Evolutionary conservation across 2,329 filamentous ascomycete genomes (phyloP).

Genomic region (Apiospora aurea): DNA sequence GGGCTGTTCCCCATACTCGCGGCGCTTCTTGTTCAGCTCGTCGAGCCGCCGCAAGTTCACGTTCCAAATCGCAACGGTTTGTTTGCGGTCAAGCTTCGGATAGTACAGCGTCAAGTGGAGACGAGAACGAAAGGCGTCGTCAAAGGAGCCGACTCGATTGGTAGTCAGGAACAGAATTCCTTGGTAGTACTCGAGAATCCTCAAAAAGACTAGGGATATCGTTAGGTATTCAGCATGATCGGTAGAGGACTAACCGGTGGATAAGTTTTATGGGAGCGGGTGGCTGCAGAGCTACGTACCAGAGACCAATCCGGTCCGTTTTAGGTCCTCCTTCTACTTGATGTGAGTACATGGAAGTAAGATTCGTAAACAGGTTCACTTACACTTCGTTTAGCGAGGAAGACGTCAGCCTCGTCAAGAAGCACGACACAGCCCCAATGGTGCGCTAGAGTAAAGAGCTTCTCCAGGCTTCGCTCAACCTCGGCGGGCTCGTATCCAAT

Average conservation of each 20-base stretch:
- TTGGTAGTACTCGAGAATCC: slow-evolving; percentile 41
- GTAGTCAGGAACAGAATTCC: slow-evolving; percentile 49
- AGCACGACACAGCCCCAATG: slow-evolving; percentile 24
- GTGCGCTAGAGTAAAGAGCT: background rate
- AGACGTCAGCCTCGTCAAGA: slow-evolving; percentile 21
- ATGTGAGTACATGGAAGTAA: too few species aligned
- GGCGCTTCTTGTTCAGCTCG: slow-evolving; percentile 32
- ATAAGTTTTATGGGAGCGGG: background rate
- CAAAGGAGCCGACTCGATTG: slow-evolving; percentile 38
- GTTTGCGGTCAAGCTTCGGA: slow-evolving; percentile 27
- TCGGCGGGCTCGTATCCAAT: slow-evolving; percentile 23
- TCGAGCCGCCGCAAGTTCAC: slow-evolving; percentile 1
- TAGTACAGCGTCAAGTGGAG: slow-evolving; percentile 43
- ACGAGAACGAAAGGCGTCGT: slow-evolving; percentile 38
- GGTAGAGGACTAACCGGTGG: background rate
- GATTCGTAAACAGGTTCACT: background rate
- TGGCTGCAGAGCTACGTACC: background rate
- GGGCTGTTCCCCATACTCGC: background rate
- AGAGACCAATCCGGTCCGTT: slow-evolving; percentile 13
- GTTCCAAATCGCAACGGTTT: slow-evolving; percentile 3
- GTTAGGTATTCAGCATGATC: too few species aligned
- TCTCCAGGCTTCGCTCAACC: background rate
- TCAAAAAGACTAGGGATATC: background rate
- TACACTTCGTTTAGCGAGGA: slow-evolving; percentile 11
- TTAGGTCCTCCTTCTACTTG: slow-evolving; percentile 2